These are phyloP conservation scores for Suhomyces panamericanus DNA, from an alignment of 1,139 yeast species.

Conservation along the genomic window DNA sequence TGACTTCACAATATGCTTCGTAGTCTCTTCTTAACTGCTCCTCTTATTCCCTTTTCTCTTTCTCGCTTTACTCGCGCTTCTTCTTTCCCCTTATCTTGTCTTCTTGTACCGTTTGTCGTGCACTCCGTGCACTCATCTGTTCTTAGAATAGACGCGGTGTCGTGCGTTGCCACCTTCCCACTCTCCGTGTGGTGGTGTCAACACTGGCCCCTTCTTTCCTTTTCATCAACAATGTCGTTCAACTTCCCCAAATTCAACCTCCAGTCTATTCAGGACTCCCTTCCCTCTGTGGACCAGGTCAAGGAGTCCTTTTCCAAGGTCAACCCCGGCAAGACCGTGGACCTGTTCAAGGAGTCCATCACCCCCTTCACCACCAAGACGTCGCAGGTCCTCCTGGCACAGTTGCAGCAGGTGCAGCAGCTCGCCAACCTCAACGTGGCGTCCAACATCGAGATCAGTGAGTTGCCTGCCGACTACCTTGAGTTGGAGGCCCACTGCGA, in stretches of 20 bases:
- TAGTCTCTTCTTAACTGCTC: too few relatives aligned
- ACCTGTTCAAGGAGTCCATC: constrained; percentile 42
- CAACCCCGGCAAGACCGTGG: constrained; percentile 41
- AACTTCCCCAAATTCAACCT: constrained; percentile 50
- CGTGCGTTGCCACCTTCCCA: too few relatives aligned
- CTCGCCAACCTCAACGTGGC: constrained; percentile 32
- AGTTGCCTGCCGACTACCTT: constrained; percentile 71
- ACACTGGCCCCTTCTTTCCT: constrained; percentile 1
- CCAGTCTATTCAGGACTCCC: constrained; percentile 49
- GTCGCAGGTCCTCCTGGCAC: constrained; percentile 37
- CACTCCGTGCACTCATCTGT: too few relatives aligned
- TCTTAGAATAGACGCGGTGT: too few relatives aligned
- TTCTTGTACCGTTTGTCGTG: too few relatives aligned
- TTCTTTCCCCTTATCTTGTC: too few relatives aligned
- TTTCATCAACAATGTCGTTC: constrained; percentile 42
- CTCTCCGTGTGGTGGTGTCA: not conserved
- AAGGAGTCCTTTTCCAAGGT: constrained; percentile 42
- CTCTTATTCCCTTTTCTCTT: too few relatives aligned
- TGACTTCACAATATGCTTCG: too few relatives aligned
- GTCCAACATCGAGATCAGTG: constrained; percentile 48
- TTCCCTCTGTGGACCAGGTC: constrained; percentile 42
- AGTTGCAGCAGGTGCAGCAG: constrained; percentile 47
- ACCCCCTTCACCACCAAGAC: constrained; percentile 49
- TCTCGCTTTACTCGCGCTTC: too few relatives aligned
- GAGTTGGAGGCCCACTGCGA: constrained; percentile 68